phyloP scores from a whole-genome alignment of 441 rosid species.

The Erodium texanum region DNA sequence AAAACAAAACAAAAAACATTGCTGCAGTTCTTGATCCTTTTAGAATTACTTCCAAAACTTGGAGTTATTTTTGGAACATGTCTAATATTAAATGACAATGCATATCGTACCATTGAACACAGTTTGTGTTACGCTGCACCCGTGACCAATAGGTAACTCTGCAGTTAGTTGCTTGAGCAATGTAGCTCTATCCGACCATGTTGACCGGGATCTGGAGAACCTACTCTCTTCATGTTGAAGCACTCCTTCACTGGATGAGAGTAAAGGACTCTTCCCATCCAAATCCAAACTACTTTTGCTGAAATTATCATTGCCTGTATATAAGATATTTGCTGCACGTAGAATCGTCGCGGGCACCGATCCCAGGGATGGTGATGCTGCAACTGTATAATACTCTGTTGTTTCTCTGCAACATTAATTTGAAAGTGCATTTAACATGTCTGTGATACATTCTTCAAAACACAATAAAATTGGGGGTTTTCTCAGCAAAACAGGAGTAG shows the following conservation, averaged over 20 bases:
- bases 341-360: constrained; percentile 15
- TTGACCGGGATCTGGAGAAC: constrained; percentile 43
- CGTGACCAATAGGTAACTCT: constrained; percentile 51
- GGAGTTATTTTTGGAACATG: background rate
- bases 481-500: too few relatives aligned
- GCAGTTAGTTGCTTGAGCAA: constrained; percentile 21
- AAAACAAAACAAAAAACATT: background rate
- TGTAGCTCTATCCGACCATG: constrained; percentile 52
- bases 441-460: background rate
- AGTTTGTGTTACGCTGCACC: constrained; percentile 77
- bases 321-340: constrained; percentile 29
- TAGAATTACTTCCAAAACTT: background rate
- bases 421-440: background rate
- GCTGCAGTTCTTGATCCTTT: background rate
- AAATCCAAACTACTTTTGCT: constrained; percentile 38
- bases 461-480: too few relatives aligned
- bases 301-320: constrained; percentile 22
- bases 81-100: background rate
- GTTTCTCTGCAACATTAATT: constrained; percentile 22
- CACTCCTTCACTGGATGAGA: constrained; percentile 31
- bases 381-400: constrained; percentile 58
- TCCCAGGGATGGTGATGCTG: constrained; percentile 56
- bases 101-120: constrained; percentile 54
- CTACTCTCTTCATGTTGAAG: constrained; percentile 27
- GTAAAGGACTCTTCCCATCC: constrained; percentile 44